Conservation (phyloP, 768 basidiomycete species). For the Russula sp. region DNA sequence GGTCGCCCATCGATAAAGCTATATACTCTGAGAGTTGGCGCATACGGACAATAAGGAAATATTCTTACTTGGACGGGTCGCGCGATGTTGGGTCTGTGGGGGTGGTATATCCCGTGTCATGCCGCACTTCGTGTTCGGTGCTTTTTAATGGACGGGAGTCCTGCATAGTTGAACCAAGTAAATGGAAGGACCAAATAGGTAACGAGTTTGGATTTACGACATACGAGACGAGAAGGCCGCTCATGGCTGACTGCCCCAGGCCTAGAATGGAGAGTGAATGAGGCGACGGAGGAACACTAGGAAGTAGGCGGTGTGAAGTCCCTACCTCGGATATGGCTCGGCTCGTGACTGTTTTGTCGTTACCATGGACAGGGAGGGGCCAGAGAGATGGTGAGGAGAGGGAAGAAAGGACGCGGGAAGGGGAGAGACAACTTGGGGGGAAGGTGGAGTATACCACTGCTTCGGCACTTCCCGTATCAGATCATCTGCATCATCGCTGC, state of each 20-base stretch:
- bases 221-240: conserved; percentile 22
- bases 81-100: conserved; percentile 6
- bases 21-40: conserved; percentile 10
- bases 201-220: conserved; percentile 20
- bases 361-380: conserved; percentile 18
- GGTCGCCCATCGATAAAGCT: conserved; percentile 29
- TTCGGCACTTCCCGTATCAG: conserved; percentile 25
- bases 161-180: conserved; percentile 9
- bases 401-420: conserved; percentile 11
- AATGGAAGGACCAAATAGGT: conserved; percentile 7
- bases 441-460: conserved; percentile 4
- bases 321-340: conserved; percentile 23
- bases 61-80: conserved; percentile 17
- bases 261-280: conserved; percentile 26
- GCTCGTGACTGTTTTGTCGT: conserved; percentile 22
- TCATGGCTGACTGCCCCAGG: conserved; percentile 18
- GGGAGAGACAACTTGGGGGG: conserved; percentile 3
- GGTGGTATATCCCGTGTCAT: conserved; percentile 10
- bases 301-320: conserved; percentile 3
- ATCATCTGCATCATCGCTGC: conserved; percentile 15
- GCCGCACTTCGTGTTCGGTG: conserved; percentile 8
- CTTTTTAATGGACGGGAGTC: conserved; percentile 15
- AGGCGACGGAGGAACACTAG: conserved; percentile 17
- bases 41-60: not conserved
- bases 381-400: conserved; percentile 17